Evolutionary conservation across 495 filamentous ascomycete genomes (phyloP), one percentile per base, ranked within the genome.

Genomic region (Podospora sp.): DNA sequence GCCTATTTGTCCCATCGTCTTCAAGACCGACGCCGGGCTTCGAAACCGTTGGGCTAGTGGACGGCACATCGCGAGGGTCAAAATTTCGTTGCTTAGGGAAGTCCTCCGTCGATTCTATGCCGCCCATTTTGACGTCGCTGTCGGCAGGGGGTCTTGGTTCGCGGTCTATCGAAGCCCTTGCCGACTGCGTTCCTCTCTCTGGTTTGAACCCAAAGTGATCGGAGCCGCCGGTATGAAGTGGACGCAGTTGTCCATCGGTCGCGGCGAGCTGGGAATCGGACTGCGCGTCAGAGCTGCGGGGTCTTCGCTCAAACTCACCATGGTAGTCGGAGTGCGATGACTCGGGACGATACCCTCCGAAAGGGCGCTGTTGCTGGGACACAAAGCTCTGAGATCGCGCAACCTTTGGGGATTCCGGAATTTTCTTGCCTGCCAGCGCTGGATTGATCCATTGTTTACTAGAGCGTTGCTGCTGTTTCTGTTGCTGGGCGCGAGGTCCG

Each of bases 391-490:
- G 77, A 0, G 80, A 79, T 56, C 82, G 73, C 7, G 72, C 73
- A 9, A 76, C 51, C 60, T 82, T 82, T 9, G 82, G 81, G 6
- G 79, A 82, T 20, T 84, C 81, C 4, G 79, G 80, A 2, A 75
- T 70, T 33, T 83, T 81, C 70, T 81, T 79, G 0, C 65, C 70
- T 16, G 75, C 75, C 3, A 83, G 72, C 14, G 80, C 78, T 6
- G 87, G 83, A 58, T 87, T 88, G 63, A 86, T 82, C 88, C 88
- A 90, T 71, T 85, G 86, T 62, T 88, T 89, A 66, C 83, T 88
- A 1, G 80, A 80, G 9, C 78, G 78, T 20, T 78, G 75, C 35
- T 74, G 69, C 27, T 85, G 46, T 70, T 77, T 40, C 71, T 66
- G 68, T 36, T 68, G 66, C 18, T 77, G 80, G 11, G 85, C 85